These are phyloP conservation scores for Staphylotrichum tortipilum DNA, from an alignment of 495 filamentous ascomycete species.

Conservation along the genomic window DNA sequence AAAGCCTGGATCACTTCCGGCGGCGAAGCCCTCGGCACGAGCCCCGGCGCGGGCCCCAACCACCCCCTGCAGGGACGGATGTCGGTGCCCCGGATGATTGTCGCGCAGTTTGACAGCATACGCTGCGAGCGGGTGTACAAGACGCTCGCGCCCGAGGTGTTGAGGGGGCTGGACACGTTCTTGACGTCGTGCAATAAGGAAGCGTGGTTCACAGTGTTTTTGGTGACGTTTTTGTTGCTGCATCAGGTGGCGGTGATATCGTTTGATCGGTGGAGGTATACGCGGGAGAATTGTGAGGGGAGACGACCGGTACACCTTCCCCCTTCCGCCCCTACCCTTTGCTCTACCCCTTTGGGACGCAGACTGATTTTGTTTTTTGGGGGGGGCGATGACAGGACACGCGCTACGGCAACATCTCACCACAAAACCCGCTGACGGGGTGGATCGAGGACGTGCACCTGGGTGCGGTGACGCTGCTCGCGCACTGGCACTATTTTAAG, in stretches of 20 bases:
- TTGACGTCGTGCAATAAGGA: slow-evolving; percentile 21
- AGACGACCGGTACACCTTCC: slow-evolving; percentile 6
- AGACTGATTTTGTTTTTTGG: too few relatives aligned
- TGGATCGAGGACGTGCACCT: slow-evolving; percentile 22
- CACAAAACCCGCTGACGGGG: slow-evolving; percentile 8
- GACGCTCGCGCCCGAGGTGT: slow-evolving; percentile 11
- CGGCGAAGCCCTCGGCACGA: slow-evolving; percentile 27
- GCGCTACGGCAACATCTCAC: slow-evolving; percentile 16
- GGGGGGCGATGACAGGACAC: slow-evolving; percentile 12
- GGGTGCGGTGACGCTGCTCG: slow-evolving; percentile 17
- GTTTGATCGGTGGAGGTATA: slow-evolving; percentile 13
- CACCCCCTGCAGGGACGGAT: slow-evolving; percentile 21
- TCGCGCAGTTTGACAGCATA: slow-evolving; percentile 42
- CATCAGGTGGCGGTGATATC: slow-evolving; percentile 15
- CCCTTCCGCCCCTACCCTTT: too few relatives aligned
- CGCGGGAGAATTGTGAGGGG: slow-evolving; percentile 7
- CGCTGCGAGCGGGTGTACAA: slow-evolving; percentile 23
- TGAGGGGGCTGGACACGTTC: slow-evolving; percentile 27
- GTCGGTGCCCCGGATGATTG: slow-evolving; percentile 36
- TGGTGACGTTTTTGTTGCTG: slow-evolving; percentile 32
- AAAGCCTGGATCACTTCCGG: slow-evolving; percentile 31
- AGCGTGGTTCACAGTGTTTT: slow-evolving; percentile 34
- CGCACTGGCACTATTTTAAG: slow-evolving; percentile 25
- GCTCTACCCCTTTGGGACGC: too few relatives aligned
- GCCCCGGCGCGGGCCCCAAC: slow-evolving; percentile 7